Base-by-base conservation (phyloP, 2,329 filamentous ascomycete genomes). In the Triangularia setosa region DNA sequence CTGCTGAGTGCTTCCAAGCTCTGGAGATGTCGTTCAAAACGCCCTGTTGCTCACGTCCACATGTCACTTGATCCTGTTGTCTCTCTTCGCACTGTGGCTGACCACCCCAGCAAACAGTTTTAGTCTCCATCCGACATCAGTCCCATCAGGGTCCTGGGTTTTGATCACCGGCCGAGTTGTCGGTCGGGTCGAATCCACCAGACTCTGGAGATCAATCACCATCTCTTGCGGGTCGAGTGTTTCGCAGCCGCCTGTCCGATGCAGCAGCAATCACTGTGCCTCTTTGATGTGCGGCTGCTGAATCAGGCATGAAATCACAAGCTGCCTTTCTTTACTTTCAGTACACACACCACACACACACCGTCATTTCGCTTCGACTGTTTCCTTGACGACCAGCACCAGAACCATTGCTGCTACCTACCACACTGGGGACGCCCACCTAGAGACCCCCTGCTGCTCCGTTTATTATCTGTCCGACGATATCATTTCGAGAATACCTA, bases 161-260 rank as follows among this genome's bases (percentile, higher is more conserved):
- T 61, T 53, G 58, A 52, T 63, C 60, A 63, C 55, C 58, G 62
- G 54, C 61, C 67, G 48, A 62, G 54, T 64, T 60, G 64, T 30
- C 64, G 35, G 57, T 40, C 61, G 40, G 61, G 28, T 55, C 63
- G 64, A 60, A 62, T 63, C 66, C 58, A 56, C 55, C 48, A 63
- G 40, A 48, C 40, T 48, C 61, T 30, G 63, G 60, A 64, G 60
- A 68, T 66, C 67, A 65, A 64, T 65, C 67, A 67, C 14, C 40
- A 52, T 21, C 35, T 64, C 57, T 14, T 53, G 64, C 48, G 30
- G 57, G 56, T 54, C 27, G 24, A 48, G 23, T 53, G 35, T 57
- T 63, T 60, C 57, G 61, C 28, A 30, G 53, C 55, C 18, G 44
- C 24, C 35, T 48, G n/a, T 59, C 57, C 57, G 30, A 25, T n/a